Percentiles rank a stretch among this genome's conserved stretches.
Evolutionary conservation across 2,329 filamentous ascomycete species (phyloP).

Genomic region (Alternaria sp.): DNA sequence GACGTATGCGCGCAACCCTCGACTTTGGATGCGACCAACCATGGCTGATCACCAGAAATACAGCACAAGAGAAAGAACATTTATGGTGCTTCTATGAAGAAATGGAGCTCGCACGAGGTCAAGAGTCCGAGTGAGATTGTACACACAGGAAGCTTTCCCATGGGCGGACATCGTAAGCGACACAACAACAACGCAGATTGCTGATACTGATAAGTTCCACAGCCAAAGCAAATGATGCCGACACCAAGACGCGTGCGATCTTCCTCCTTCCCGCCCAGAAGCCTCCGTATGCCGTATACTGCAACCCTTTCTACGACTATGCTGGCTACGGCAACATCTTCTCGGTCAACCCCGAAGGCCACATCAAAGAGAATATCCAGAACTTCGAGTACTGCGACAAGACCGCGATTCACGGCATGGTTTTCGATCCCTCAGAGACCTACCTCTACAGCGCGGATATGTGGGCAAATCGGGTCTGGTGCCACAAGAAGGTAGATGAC

Average conservation of each 20-base stretch:
- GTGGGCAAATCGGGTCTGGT: conserved; percentile 81
- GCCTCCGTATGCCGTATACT: conserved; percentile 82
- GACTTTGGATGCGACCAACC: not conserved
- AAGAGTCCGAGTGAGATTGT: conserved; percentile 76
- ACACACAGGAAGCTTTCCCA: conserved; percentile 73
- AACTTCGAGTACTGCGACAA: conserved; percentile 74
- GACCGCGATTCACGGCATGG: conserved; percentile 81
- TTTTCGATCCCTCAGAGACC: conserved; percentile 74
- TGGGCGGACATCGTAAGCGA: conserved; percentile 74
- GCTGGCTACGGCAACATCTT: conserved; percentile 84
- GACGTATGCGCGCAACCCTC: conserved; percentile 62
- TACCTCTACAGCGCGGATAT: conserved; percentile 83
- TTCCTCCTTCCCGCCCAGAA: conserved; percentile 82
- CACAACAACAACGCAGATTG: no score
- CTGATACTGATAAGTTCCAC: conserved; percentile 16
- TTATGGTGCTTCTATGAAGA: conserved; percentile 92
- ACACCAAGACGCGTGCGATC: conserved; percentile 86
- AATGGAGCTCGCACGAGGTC: conserved; percentile 84
- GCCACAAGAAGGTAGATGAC: conserved; percentile 71
- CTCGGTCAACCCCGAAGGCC: conserved; percentile 62
- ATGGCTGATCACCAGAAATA: conserved; percentile 18
- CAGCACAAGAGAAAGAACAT: conserved; percentile 83
- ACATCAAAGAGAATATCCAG: conserved; percentile 69
- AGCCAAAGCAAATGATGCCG: conserved; percentile 71
- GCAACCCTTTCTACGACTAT: conserved; percentile 88